Percentiles rank a stretch among this genome's conserved stretches.
Conservation (phyloP, 116 monocot genomes). For the Cymodocea nodosa region DNA sequence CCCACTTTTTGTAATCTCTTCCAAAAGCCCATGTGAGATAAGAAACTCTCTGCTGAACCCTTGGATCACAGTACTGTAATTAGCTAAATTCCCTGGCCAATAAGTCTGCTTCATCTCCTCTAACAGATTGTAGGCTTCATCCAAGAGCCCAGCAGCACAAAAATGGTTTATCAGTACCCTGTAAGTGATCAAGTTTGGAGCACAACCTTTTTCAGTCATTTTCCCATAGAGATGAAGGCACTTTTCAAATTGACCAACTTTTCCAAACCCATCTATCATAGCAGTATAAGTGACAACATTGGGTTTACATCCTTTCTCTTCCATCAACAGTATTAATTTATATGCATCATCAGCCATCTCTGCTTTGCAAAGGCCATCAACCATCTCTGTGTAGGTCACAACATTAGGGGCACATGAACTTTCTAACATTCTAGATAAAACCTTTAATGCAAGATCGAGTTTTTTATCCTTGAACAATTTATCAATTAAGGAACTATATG, state of each 20-base stretch:
- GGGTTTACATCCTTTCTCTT: slow-evolving; percentile 83
- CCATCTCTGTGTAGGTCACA: slow-evolving; percentile 90
- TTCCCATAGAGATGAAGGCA: slow-evolving; percentile 55
- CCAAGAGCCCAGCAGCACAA: slow-evolving; percentile 70
- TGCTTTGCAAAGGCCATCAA: slow-evolving; percentile 90
- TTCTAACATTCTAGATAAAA: slow-evolving; percentile 80
- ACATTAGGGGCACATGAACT: slow-evolving; percentile 83
- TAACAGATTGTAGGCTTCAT: slow-evolving; percentile 61
- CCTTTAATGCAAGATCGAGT: slow-evolving; percentile 79
- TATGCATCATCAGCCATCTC: slow-evolving; percentile 74
- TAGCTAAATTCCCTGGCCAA: slow-evolving; percentile 49
- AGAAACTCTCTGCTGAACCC: slow-evolving; percentile 86
- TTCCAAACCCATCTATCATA: slow-evolving; percentile 92
- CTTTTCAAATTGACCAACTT: slow-evolving; percentile 43
- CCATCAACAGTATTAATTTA: slow-evolving; percentile 75
- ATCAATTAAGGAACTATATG: slow-evolving; percentile 86
- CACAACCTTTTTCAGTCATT: slow-evolving; percentile 64
- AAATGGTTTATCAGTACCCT: slow-evolving; percentile 81
- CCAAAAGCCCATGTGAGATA: slow-evolving; percentile 52
- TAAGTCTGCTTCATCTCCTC: slow-evolving; percentile 94
- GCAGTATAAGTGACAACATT: slow-evolving; percentile 95
- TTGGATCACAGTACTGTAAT: slow-evolving; percentile 45
- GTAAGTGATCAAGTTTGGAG: slow-evolving; percentile 90
- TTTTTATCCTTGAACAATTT: slow-evolving; percentile 75
- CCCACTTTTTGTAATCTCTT: slow-evolving; percentile 43